A percentile compares a stretch with the other conserved stretches of the same genome.
phyloP scores from a whole-genome alignment of 148 eudicot genomes.

The Nepenthes gracilis region DNA sequence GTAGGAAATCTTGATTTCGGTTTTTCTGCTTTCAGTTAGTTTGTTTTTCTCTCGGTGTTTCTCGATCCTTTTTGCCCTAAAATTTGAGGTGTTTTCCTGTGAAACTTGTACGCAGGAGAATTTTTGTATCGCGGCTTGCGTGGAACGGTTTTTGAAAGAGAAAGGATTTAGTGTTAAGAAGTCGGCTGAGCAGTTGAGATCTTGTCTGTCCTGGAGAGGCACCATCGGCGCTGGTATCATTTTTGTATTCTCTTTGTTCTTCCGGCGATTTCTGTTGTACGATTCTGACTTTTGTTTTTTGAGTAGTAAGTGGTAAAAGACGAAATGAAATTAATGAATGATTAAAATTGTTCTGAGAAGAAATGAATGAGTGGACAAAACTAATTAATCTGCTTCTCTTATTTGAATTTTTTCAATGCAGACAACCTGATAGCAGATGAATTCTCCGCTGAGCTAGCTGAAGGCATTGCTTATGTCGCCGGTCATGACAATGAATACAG shows the following conservation, averaged over 20 bases:
- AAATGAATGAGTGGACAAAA: too few relatives aligned
- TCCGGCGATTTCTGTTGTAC: not conserved
- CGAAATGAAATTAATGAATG: too few relatives aligned
- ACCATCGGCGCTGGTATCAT: constrained; percentile 49
- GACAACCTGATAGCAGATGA: constrained; percentile 88
- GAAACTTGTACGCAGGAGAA: constrained; percentile 49
- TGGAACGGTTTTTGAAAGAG: constrained; percentile 69
- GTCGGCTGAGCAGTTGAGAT: constrained; percentile 70
- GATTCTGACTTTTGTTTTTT: not conserved
- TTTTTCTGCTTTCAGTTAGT: not conserved
- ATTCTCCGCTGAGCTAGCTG: constrained; percentile 88
- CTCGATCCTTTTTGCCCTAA: not conserved
- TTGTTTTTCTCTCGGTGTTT: not conserved
- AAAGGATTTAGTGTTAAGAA: constrained; percentile 82
- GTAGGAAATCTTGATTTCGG: not conserved
- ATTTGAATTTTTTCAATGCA: constrained; percentile 8
- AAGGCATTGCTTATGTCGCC: constrained; percentile 86
- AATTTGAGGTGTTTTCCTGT: not conserved
- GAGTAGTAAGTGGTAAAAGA: too few relatives aligned
- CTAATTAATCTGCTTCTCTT: too few relatives aligned
- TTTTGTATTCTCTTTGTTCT: not conserved
- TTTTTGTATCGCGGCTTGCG: constrained; percentile 75
- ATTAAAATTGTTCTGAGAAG: too few relatives aligned
- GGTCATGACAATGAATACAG: constrained; percentile 82
- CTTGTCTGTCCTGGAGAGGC: constrained; percentile 83